Conservation (phyloP, 305 asterid species). For the Fraxinus velutina region DNA sequence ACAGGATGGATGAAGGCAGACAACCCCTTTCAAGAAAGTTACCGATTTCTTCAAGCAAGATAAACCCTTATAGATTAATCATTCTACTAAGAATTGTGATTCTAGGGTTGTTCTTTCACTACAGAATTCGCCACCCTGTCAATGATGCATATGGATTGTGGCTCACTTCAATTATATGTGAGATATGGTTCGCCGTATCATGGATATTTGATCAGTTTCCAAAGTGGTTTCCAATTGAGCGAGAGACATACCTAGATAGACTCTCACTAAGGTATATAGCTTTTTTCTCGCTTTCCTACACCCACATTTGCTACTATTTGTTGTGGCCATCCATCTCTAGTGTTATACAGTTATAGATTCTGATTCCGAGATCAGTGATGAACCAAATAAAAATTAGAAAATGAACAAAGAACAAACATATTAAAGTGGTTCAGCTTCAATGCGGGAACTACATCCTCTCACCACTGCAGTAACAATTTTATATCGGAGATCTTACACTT, state of each 20-base stretch:
- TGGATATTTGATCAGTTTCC: conserved; percentile 82
- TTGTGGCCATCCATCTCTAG: neutral
- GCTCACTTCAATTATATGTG: conserved; percentile 72
- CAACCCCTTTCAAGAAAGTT: conserved; percentile 76
- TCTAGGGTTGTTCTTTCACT: conserved; percentile 67
- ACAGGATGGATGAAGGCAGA: conserved; percentile 77
- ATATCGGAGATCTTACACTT: neutral
- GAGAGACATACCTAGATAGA: conserved; percentile 71
- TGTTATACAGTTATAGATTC: neutral
- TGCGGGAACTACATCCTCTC: neutral
- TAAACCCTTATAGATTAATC: conserved; percentile 64
- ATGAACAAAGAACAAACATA: neutral
- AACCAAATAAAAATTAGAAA: neutral
- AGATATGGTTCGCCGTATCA: conserved; percentile 78
- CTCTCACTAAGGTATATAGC: conserved; percentile 55
- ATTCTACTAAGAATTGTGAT: conserved; percentile 57
- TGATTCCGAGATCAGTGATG: neutral
- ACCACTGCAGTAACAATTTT: neutral
- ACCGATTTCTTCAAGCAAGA: conserved; percentile 67
- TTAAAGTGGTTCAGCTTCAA: neutral
- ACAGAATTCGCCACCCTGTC: conserved; percentile 64
- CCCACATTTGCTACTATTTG: neutral
- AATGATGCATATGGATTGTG: conserved; percentile 67
- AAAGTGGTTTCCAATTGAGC: conserved; percentile 63
- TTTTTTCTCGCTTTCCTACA: neutral